These are phyloP conservation scores for Fusarium pseudoanthophilum DNA, from an alignment of 2,329 filamentous ascomycete genomes.

Conservation along the genomic window DNA sequence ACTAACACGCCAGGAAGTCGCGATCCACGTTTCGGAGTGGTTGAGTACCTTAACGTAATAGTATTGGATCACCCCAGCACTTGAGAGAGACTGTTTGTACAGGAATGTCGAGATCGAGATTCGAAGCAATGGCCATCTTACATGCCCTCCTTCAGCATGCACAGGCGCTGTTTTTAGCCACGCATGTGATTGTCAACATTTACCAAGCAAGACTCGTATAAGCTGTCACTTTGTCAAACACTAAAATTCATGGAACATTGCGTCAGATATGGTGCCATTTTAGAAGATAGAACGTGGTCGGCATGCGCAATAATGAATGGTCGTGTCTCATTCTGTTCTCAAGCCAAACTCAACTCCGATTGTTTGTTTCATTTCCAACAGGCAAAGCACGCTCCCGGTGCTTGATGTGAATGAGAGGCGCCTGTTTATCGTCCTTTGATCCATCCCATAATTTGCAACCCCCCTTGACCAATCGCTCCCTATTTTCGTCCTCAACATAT, in stretches of 20 bases:
- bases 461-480: constrained; percentile 39
- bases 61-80: constrained; percentile 2
- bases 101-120: constrained; percentile 14
- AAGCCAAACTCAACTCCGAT: constrained; percentile 3
- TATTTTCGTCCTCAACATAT: constrained; percentile 37
- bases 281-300: constrained; percentile 20
- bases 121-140: constrained; percentile 4
- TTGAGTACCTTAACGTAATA: constrained; percentile 31
- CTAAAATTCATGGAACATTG: constrained; percentile 1
- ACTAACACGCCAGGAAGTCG: constrained; percentile 17
- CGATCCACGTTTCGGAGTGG: constrained; percentile 1
- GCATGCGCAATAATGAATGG: constrained; percentile 27
- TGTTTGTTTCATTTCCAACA: constrained; percentile 14
- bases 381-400: constrained; percentile 15
- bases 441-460: constrained; percentile 32
- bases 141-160: neutral
- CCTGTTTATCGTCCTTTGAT: constrained; percentile 21
- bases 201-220: neutral
- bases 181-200: constrained; percentile 27
- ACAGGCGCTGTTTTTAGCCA: neutral
- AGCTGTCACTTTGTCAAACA: neutral
- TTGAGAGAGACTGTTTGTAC: neutral
- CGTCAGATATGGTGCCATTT: constrained; percentile 25
- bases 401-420: constrained; percentile 19
- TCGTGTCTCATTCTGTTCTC: constrained; percentile 40